Percentiles rank a stretch among this genome's conserved stretches.
phyloP scores from a whole-genome alignment of 768 basidiomycete genomes.

The Boletellus ananiceps region DNA sequence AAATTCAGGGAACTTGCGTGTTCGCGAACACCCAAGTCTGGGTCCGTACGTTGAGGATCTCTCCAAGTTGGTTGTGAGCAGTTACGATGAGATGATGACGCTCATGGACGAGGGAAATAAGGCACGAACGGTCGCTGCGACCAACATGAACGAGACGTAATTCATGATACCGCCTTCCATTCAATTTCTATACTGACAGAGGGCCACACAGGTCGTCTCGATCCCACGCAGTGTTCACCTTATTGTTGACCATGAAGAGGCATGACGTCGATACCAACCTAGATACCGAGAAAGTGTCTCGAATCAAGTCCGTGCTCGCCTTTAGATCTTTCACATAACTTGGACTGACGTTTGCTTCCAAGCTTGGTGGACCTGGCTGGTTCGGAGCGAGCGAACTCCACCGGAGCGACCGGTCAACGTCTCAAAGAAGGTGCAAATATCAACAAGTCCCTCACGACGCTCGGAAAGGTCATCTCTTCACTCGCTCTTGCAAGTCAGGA shows the following conservation, averaged over 20 bases:
- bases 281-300: constrained; percentile 97
- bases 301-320: constrained; percentile 65
- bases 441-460: constrained; percentile 96
- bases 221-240: constrained; percentile 97
- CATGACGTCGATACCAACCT: constrained; percentile 82
- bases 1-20: constrained; percentile 92
- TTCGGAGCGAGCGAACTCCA: constrained; percentile 95
- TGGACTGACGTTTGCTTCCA: constrained; percentile 10
- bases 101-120: constrained; percentile 99
- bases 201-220: constrained; percentile 68
- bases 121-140: constrained; percentile 96
- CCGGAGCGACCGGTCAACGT: constrained; percentile 93
- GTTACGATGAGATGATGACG: constrained; percentile 96
- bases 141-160: constrained; percentile 99
- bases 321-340: not conserved
- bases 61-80: constrained; percentile 86
- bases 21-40: constrained; percentile 92
- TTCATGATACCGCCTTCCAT: constrained; percentile 23
- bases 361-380: constrained; percentile 96
- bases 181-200: not conserved
- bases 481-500: constrained; percentile 59
- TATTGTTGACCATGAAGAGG: constrained; percentile 88
- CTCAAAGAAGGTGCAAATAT: constrained; percentile 98
- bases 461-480: constrained; percentile 95
- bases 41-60: constrained; percentile 99